Evolutionary conservation across 2,329 filamentous ascomycete species (phyloP), one percentile per base, ranked within the genome.

Genomic region (Aspergillus sp.): DNA sequence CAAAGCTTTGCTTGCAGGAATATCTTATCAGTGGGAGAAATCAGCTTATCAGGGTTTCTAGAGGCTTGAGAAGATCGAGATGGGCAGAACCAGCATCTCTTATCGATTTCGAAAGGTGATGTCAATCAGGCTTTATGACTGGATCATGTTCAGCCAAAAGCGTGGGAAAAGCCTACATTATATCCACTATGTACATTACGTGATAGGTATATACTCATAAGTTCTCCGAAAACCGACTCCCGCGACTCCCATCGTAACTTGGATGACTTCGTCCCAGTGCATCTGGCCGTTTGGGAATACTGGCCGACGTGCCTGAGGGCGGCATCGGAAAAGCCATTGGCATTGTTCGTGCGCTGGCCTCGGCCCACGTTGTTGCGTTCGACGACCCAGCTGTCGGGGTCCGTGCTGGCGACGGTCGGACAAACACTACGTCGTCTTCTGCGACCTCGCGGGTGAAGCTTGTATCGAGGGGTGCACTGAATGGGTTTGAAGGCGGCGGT

Each of bases 171-270:
- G 30, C 41, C 28, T 46, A 50, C 47, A 50, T 50, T 13, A 47
- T 23, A 46, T 51, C 47, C 38, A 46, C 34, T 57, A 51, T 57
- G 47, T 61, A 61, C 54, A 53, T 58, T 57, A 58, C 48, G 41
- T 53, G 49, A 59, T 41, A 48, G 30, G 17, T 59, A 55, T 56
- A 45, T 54, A 57, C 56, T 52, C 46, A 74, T 61, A 74, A 63
- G 64, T 72, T 74, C 64, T 76, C 79, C 19, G 77, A 78, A 64
- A 81, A 81, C 49, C 79, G 76, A 68, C 79, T 81, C 38, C 77
- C 72, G 38, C 78, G 76, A 66, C 79, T 81, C n/a, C 78, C 78
- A 64, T 81, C 79, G 49, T 74, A 73, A 58, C 77, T 77, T 6
- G 76, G 71, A 59, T 77, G 71, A 57, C 76, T 80, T 57, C 79